phyloP scores from a whole-genome alignment of 1,284 basidiomycete genomes.

The Sporisorium sorghi region DNA sequence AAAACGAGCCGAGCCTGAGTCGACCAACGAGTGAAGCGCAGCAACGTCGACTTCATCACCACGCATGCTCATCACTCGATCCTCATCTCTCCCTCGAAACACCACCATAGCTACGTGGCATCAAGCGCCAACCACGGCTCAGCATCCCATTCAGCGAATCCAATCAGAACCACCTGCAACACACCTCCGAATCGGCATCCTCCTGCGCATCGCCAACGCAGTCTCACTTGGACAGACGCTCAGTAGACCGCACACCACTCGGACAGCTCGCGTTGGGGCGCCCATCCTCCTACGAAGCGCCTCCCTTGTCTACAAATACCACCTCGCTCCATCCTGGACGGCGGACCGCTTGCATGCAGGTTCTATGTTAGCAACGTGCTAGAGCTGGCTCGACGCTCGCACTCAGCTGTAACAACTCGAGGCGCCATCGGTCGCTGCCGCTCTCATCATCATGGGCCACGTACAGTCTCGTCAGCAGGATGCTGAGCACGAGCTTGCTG shows the following conservation, averaged over 20 bases:
- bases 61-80: neutral
- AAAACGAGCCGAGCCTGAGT: neutral
- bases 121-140: neutral
- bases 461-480: slow-evolving; percentile 33
- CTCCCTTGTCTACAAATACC: neutral
- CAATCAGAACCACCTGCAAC: neutral
- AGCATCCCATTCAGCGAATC: neutral
- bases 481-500: slow-evolving; percentile 6
- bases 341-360: slow-evolving; percentile 8
- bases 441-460: slow-evolving; percentile 30
- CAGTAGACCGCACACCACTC: neutral
- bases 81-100: neutral
- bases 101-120: slow-evolving; percentile 2
- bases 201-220: too few relatives aligned
- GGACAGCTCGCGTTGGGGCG: neutral
- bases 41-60: neutral
- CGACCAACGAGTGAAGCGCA: neutral
- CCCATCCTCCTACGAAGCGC: neutral
- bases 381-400: slow-evolving; percentile 1
- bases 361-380: neutral
- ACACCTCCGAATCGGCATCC: neutral
- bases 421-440: neutral
- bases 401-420: neutral
- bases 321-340: neutral
- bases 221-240: too few relatives aligned